phyloP scores from a whole-genome alignment of 441 rosid genomes.

The Bruguiera hainesii region DNA sequence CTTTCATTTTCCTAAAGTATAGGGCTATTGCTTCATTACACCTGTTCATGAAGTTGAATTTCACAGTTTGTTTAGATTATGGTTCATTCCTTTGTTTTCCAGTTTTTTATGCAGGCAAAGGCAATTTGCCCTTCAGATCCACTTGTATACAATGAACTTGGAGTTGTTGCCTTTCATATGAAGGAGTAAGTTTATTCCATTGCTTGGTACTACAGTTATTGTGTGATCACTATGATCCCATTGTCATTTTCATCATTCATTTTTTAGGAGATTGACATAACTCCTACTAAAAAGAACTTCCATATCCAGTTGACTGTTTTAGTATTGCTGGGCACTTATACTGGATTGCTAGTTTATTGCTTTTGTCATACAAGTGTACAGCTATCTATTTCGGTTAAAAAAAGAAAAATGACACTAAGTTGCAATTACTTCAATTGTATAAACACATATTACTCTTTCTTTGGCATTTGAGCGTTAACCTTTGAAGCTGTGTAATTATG shows the following conservation, averaged over 20 bases:
- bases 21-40: too few relatives aligned
- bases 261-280: constrained; percentile 4
- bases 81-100: constrained; percentile 22
- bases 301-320: not conserved
- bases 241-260: not conserved
- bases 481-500: constrained; percentile 4
- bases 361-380: too few relatives aligned
- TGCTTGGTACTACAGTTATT: constrained; percentile 4
- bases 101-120: constrained; percentile 97
- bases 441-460: too few relatives aligned
- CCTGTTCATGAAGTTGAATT: too few relatives aligned
- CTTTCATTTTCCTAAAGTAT: too few relatives aligned
- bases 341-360: too few relatives aligned
- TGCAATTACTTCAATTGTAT: not conserved
- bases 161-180: constrained; percentile 93
- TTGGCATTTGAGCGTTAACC: not conserved
- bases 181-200: constrained; percentile 65
- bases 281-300: not conserved
- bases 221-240: not conserved
- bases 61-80: constrained; percentile 7
- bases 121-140: constrained; percentile 87
- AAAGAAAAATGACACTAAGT: too few relatives aligned
- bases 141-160: constrained; percentile 90
- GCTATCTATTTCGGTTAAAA: too few relatives aligned
- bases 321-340: not conserved